Conservation (phyloP, 306 rosid genomes). For the Prunus dulcis region DNA sequence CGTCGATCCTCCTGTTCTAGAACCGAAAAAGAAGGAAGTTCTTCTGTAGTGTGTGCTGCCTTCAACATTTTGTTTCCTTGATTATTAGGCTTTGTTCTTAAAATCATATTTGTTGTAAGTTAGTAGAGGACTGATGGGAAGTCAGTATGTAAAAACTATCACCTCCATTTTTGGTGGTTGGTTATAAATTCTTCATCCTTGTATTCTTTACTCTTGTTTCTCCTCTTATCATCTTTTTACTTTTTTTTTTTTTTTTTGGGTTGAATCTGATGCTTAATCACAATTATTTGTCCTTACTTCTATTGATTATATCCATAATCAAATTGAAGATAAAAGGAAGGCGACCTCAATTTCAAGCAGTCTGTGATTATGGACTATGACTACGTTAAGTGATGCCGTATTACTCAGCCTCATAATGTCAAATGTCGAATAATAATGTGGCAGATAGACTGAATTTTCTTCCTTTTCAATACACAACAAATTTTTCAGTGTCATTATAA, state of each 20-base stretch:
- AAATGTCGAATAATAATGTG: no score
- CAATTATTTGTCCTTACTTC: no score
- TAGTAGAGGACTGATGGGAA: conserved; percentile 6
- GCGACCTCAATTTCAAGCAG: no score
- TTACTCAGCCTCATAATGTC: no score
- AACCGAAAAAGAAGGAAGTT: conserved; percentile 61
- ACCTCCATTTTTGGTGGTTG: background rate
- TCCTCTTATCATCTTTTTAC: background rate
- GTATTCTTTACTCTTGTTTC: background rate
- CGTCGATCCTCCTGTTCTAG: conserved; percentile 89
- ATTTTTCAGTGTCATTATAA: no score
- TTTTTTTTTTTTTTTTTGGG: background rate
- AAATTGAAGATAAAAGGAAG: no score
- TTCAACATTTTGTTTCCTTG: conserved; percentile 2
- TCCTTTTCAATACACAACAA: no score
- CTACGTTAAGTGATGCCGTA: no score
- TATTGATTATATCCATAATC: no score
- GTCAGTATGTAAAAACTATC: background rate
- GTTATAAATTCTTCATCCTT: background rate
- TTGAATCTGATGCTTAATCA: no score
- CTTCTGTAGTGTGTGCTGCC: conserved; percentile 20
- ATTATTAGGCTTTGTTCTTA: conserved; percentile 9
- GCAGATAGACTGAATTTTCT: no score
- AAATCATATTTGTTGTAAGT: conserved; percentile 12
- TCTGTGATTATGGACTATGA: no score